Conservation (phyloP, 768 basidiomycete genomes). For the Hydnomerulius pinastri region DNA sequence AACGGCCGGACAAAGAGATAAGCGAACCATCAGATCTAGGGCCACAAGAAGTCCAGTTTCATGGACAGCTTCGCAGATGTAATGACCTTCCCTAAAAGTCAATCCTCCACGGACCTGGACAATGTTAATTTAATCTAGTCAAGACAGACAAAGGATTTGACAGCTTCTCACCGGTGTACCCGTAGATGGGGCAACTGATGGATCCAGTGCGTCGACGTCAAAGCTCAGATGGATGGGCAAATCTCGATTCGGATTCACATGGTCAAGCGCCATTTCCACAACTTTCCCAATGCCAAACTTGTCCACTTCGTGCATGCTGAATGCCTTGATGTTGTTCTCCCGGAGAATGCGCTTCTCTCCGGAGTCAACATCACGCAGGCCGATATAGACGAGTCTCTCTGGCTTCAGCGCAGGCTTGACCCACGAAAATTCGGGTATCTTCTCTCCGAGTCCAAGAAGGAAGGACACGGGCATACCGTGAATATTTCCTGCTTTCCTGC, state of each 20-base stretch:
- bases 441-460: slow-evolving; percentile 56
- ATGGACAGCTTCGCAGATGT: slow-evolving; percentile 89
- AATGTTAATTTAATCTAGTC: background rate
- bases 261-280: slow-evolving; percentile 94
- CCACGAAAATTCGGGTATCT: slow-evolving; percentile 53
- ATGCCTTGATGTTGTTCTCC: slow-evolving; percentile 79
- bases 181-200: slow-evolving; percentile 93
- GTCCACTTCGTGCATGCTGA: slow-evolving; percentile 91
- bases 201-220: slow-evolving; percentile 95
- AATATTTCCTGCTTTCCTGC: slow-evolving; percentile 68
- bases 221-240: slow-evolving; percentile 93
- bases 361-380: slow-evolving; percentile 88
- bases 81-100: slow-evolving; percentile 98
- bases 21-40: slow-evolving; percentile 87
- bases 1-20: background rate
- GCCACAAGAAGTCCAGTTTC: slow-evolving; percentile 93
- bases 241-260: slow-evolving; percentile 84
- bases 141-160: background rate
- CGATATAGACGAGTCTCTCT: slow-evolving; percentile 91
- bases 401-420: slow-evolving; percentile 66
- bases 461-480: slow-evolving; percentile 99
- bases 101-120: slow-evolving; percentile 86
- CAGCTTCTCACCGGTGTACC: slow-evolving; percentile 73
- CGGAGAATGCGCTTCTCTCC: slow-evolving; percentile 87
- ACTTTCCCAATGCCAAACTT: slow-evolving; percentile 91